These are phyloP conservation scores for Chalaropsis ovoidea DNA, from an alignment of 2,329 filamentous ascomycete species.

Conservation along the genomic window DNA sequence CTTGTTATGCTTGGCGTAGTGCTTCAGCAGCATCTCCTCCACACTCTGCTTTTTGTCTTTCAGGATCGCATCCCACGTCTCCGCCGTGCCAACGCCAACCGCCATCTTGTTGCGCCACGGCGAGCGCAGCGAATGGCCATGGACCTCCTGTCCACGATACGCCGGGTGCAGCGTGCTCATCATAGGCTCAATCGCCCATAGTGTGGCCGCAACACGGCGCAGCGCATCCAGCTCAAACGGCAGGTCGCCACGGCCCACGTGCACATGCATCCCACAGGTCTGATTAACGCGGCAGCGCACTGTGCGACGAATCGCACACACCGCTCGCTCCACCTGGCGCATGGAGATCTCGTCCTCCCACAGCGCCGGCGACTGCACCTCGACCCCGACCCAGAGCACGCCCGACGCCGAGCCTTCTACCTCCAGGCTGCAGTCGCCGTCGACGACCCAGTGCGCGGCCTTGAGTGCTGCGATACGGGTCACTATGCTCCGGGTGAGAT, in stretches of 20 bases:
- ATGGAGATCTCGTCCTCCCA: slow-evolving; percentile 31
- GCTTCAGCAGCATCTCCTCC: neutral
- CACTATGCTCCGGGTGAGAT: slow-evolving; percentile 9
- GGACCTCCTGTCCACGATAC: slow-evolving; percentile 28
- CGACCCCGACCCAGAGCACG: slow-evolving; percentile 28
- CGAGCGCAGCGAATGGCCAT: slow-evolving; percentile 18
- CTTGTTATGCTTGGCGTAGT: neutral
- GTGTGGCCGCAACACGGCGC: slow-evolving; percentile 31
- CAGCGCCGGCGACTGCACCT: slow-evolving; percentile 33
- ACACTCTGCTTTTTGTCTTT: neutral
- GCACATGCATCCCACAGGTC: slow-evolving; percentile 33
- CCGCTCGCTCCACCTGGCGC: slow-evolving; percentile 30
- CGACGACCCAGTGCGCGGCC: slow-evolving; percentile 13
- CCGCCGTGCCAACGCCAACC: neutral
- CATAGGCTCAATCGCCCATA: slow-evolving; percentile 34
- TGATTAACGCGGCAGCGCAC: slow-evolving; percentile 33
- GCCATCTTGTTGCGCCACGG: slow-evolving; percentile 8
- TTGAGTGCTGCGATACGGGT: neutral
- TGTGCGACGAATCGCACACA: slow-evolving; percentile 31
- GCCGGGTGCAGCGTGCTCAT: slow-evolving; percentile 33
- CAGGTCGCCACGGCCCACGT: slow-evolving; percentile 33
- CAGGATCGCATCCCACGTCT: neutral
- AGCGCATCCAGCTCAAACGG: slow-evolving; percentile 30
- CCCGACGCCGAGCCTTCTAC: slow-evolving; percentile 1
- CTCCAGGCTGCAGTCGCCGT: neutral